Conservation (phyloP, 2,329 filamentous ascomycete genomes). For the Colletotrichum neosansevieriae region DNA sequence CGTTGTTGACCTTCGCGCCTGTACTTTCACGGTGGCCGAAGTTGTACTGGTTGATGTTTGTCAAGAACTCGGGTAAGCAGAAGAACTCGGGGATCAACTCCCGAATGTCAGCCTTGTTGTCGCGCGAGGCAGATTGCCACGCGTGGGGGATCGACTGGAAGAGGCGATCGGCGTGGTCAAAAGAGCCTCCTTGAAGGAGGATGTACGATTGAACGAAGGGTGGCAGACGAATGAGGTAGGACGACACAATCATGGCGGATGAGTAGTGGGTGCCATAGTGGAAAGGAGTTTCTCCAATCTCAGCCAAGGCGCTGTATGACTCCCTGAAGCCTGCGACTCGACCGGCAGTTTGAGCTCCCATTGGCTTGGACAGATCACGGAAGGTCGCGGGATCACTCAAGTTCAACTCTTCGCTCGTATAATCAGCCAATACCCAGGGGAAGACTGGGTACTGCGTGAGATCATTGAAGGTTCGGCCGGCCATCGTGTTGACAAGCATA, state of each 20-base stretch:
- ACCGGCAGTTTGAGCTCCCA: constrained; percentile 87
- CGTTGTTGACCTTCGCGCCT: constrained; percentile 83
- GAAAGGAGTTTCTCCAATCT: constrained; percentile 93
- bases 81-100: constrained; percentile 98
- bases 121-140: constrained; percentile 89
- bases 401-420: constrained; percentile 93
- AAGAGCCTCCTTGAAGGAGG: constrained; percentile 92
- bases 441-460: constrained; percentile 98
- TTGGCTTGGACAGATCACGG: constrained; percentile 92
- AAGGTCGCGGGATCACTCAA: constrained; percentile 86
- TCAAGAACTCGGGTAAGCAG: constrained; percentile 93
- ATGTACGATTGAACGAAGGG: constrained; percentile 97
- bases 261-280: constrained; percentile 99
- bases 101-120: constrained; percentile 93
- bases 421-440: constrained; percentile 96
- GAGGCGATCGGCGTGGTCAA: constrained; percentile 94
- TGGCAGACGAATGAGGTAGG: constrained; percentile 93
- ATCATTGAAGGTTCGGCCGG: constrained; percentile 96
- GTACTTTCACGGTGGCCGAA: constrained; percentile 89
- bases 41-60: constrained; percentile 94
- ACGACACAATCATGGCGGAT: constrained; percentile 98
- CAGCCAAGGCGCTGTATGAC: constrained; percentile 86
- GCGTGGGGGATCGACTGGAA: constrained; percentile 94
- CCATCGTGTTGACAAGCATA: constrained; percentile 98
- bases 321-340: constrained; percentile 85